phyloP scores from a whole-genome alignment of 345 rosid species.

The Camelina neglecta region DNA sequence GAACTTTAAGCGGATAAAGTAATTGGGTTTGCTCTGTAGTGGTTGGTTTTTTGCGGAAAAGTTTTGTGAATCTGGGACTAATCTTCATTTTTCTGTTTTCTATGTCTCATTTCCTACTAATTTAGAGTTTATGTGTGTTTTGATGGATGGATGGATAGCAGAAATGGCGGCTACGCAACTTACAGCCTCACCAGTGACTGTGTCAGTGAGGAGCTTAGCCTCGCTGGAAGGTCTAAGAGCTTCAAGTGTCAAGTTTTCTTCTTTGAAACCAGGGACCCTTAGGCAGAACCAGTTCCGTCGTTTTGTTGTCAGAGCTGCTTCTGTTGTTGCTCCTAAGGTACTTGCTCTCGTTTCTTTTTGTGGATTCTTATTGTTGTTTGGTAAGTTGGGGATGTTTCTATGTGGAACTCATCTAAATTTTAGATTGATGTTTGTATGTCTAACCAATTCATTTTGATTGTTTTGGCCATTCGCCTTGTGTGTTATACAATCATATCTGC shows the following conservation, averaged over 20 bases:
- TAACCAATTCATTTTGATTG: not conserved
- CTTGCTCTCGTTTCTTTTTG: not conserved
- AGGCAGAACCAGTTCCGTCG: constrained; percentile 46
- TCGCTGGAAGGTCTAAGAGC: constrained; percentile 69
- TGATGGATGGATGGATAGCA: constrained; percentile 14
- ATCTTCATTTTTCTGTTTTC: not conserved
- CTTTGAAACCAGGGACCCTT: constrained; percentile 48
- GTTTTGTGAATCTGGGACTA: constrained; percentile 3
- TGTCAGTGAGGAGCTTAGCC: constrained; percentile 58
- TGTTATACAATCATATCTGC: not conserved
- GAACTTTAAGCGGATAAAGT: constrained; percentile 25
- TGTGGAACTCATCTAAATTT: not conserved
- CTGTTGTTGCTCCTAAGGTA: constrained; percentile 96
- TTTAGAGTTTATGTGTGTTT: constrained; percentile 6
- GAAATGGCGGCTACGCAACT: constrained; percentile 75
- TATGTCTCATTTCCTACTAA: constrained; percentile 10
- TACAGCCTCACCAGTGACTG: constrained; percentile 61
- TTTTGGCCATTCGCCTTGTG: not conserved
- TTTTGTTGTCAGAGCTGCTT: constrained; percentile 81
- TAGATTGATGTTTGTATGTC: constrained; percentile 7
- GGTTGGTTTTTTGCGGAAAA: not conserved
- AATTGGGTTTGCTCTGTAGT: constrained; percentile 10
- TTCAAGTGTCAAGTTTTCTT: constrained; percentile 59
- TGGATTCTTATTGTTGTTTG: not conserved
- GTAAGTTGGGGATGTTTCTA: not conserved